Evolutionary conservation across 169 alveolate species (phyloP), one percentile per base, ranked within the genome.

Genomic region (Plasmodium cynomolgi): DNA sequence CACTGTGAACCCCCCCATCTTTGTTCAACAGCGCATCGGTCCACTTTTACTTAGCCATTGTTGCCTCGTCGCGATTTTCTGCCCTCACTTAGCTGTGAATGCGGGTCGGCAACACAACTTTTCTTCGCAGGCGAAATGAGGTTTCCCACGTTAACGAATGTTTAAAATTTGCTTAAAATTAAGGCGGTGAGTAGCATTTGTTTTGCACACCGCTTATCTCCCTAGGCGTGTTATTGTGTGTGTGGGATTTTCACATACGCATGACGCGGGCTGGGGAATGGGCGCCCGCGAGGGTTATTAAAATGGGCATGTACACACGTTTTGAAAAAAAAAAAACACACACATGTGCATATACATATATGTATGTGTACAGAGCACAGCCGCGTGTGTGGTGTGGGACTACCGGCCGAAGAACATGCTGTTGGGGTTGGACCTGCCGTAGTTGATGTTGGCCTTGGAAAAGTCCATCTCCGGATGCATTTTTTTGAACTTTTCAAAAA

Each of bases 391-490:
- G 75, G 3, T 62, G 75, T 7, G 77, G 8, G n/a, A 9, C 33
- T 86, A 86, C 8, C 58, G 62, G 9, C 86, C 86, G 23, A 75
- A 86, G 62, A 86, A 86, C 72, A 81, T 80, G 71, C 31, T 88
- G 83, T 74, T 74, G 20, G 81, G 39, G 26, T 86, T 68, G 31
- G 91, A 79, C 8, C 74, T 71, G 4, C 98, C 98, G 62, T 95
- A 97, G 74, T 97, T 97, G 15, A 98, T 97, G 83, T 98, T 98
- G 6, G 99, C 99, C 71, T 98, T 98, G 15, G 99, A 98, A 96
- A 98, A 98, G 94, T 99, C 99, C 98, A 99, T 96, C 93, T 99
- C 99, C 0, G 99, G 99, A 93, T 99, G 99, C 56, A 99, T 98
- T 93, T 97, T 97, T 97, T 98, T 98, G 93, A 99, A 99, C 93